Conservation (phyloP, 768 basidiomycete genomes). For the Podaxis carcinomalis region DNA sequence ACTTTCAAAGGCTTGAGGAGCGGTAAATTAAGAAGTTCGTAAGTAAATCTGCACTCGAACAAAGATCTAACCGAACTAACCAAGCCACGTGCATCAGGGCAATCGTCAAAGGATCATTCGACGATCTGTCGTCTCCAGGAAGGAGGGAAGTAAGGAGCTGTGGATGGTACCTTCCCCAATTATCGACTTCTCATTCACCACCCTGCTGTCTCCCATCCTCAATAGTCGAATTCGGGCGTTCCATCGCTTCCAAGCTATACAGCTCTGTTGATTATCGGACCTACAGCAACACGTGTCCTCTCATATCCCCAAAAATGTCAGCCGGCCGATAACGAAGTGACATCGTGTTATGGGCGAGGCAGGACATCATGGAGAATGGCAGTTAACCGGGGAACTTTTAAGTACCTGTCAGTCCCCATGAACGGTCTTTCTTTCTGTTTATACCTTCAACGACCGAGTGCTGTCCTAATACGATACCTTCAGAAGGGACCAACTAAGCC, state of each 20-base stretch:
- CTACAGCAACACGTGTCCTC: slow-evolving; percentile 7
- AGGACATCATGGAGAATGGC: slow-evolving; percentile 2
- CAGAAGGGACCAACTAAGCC: not conserved
- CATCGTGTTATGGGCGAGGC: slow-evolving; percentile 13
- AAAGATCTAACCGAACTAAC: no score
- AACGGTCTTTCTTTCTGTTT: not conserved
- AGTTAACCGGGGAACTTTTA: not conserved
- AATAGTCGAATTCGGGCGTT: not conserved
- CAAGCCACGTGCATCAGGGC: not conserved
- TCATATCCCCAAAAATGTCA: slow-evolving; percentile 2
- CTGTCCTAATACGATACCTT: not conserved
- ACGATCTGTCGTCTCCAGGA: no score
- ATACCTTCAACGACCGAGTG: not conserved
- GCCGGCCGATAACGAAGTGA: slow-evolving; percentile 6
- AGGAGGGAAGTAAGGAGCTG: not conserved
- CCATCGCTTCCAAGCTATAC: not conserved
- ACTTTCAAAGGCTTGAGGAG: not conserved
- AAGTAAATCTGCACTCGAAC: no score
- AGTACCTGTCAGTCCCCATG: not conserved
- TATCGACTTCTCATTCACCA: not conserved
- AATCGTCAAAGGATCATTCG: no score
- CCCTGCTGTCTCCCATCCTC: not conserved
- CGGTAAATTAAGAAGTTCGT: no score
- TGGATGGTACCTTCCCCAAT: not conserved
- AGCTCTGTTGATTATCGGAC: slow-evolving; percentile 4